Base-by-base conservation (phyloP, 108 stramenopile genomes). In the Conticribra guillardii region DNA sequence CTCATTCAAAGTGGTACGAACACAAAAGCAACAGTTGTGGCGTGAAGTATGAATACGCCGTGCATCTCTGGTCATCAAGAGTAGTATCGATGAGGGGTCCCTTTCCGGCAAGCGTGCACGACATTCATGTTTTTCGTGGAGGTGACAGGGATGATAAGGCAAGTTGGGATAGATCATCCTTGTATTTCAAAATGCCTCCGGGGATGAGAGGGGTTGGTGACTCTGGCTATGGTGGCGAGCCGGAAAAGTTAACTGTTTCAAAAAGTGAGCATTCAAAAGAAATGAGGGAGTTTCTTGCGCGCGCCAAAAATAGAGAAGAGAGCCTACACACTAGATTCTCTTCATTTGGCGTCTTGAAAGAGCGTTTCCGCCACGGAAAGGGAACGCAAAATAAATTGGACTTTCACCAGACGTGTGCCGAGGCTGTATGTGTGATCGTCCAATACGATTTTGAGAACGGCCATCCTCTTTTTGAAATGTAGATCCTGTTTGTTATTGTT, bases 81-180 rank as follows among this genome's bases (percentile, higher is more conserved):
- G 22, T 78, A 28, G 68, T 79, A 21, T 84, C 74, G 73, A 67
- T 80, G 34, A 65, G 80, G 53, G 83, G 83, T 0, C 83, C 83
- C 32, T 65, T 71, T 34, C 67, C 66, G 52, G 62, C 56, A 14
- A 70, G 83, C 0, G 33, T 32, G 30, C 47, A 70, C 65, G 77
- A 83, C 44, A 60, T 63, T 27, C 55, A 21, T 29, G 70, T 83
- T 1, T 79, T 77, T 49, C 17, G 52, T 21, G 51, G 54, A 34
- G 48, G 18, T 2, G 27, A 14, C 14, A 27, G 3, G 4, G 26
- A 55, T 14, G 16, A 28, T 27, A 4, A 23, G 18, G 54, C 50
- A 4, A 16, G 3, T 27, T 8, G 8, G 54, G 26, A 29, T 23
- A 24, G 28, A 27, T 9, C 22, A 7, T 18, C 54, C 3, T 55